Conservation (phyloP, 108 stramenopile species). For the Skeletonema marinoi region DNA sequence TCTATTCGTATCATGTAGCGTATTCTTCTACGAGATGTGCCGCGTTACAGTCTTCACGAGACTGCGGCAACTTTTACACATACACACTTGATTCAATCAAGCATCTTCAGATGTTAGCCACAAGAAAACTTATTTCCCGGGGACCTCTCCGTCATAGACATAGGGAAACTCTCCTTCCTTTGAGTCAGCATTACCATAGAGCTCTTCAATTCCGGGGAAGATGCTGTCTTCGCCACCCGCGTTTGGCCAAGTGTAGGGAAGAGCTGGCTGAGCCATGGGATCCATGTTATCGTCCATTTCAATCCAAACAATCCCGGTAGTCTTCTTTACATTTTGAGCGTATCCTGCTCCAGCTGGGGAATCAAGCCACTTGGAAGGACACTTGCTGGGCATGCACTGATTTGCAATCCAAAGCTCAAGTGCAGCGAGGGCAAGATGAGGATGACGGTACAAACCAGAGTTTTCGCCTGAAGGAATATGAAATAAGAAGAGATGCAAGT, state of each 20-base stretch:
- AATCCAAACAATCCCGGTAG: neutral
- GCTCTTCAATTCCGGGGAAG: conserved; percentile 2
- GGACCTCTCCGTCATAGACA: no score
- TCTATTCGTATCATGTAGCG: no score
- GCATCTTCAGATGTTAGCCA: no score
- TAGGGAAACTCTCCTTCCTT: neutral
- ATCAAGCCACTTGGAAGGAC: conserved; percentile 12
- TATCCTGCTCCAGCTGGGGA: neutral
- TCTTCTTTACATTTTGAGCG: neutral
- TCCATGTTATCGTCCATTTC: conserved; percentile 14
- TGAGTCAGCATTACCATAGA: neutral
- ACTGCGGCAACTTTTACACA: no score
- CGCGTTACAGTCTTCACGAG: no score
- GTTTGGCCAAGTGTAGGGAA: conserved; percentile 11
- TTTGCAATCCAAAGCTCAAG: conserved; percentile 37
- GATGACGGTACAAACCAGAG: conserved; percentile 34
- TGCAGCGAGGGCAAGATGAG: conserved; percentile 26
- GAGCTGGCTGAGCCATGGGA: conserved; percentile 7
- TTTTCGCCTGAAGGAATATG: neutral
- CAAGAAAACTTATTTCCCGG: no score
- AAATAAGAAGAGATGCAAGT: no score
- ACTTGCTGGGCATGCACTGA: conserved; percentile 27
- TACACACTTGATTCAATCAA: no score
- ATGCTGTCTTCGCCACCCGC: neutral
- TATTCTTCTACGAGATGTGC: no score